Evolutionary conservation across 163 green algal genomes (phyloP).

Genomic region (Scenedesmus sp.): DNA sequence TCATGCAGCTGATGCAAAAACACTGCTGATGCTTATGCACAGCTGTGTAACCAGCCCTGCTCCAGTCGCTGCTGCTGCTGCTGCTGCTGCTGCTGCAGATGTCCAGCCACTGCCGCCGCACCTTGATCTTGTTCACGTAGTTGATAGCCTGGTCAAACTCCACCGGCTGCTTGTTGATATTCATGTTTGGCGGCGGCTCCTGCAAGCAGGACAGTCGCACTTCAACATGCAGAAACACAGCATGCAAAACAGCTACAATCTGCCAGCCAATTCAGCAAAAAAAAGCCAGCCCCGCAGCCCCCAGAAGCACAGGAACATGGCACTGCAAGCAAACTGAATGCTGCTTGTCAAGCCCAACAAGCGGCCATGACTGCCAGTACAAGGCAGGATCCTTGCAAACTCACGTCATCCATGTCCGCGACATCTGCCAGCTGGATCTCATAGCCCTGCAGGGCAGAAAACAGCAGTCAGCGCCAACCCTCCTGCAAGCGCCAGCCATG

Average conservation of each 20-base stretch:
- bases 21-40: not conserved
- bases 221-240: not conserved
- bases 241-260: not conserved
- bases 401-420: constrained; percentile 59
- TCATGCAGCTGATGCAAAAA: not conserved
- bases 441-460: constrained; percentile 78
- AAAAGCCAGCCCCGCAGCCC: not conserved
- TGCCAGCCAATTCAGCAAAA: not conserved
- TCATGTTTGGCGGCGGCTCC: constrained; percentile 26
- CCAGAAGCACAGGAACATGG: not conserved
- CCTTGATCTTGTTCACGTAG: constrained; percentile 99
- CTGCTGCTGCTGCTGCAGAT: not conserved
- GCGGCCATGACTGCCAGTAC: not conserved
- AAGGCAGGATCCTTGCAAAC: not conserved
- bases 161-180: constrained; percentile 82
- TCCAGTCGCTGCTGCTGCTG: not conserved
- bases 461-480: not conserved
- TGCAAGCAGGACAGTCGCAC: not conserved
- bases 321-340: not conserved
- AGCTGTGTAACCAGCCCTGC: not conserved
- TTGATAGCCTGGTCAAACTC: constrained; percentile 99
- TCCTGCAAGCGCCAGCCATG: not conserved
- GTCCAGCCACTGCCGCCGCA: constrained; percentile 23
- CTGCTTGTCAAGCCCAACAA: not conserved
- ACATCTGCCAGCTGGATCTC: constrained; percentile 89